Evolutionary conservation across 73 alveolate species (phyloP).

Genomic region (Paramecium sonneborni): DNA sequence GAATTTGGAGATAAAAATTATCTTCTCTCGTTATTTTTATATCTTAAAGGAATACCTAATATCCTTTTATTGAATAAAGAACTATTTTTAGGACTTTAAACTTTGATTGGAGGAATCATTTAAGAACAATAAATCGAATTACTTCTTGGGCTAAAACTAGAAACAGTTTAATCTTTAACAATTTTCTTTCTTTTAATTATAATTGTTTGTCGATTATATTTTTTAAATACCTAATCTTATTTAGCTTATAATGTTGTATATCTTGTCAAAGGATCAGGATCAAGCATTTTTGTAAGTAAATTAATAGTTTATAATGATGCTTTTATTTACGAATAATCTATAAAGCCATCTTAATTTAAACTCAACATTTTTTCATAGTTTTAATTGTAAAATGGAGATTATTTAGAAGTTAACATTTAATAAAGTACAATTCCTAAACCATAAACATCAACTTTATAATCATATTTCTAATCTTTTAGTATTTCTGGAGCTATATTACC

Average conservation of each 20-base stretch:
- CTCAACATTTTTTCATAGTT: neutral
- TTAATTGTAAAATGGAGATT: conserved; percentile 69
- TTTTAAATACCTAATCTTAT: neutral
- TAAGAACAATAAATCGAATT: neutral
- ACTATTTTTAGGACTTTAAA: neutral
- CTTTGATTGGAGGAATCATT: neutral
- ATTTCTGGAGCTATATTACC: conserved; percentile 67
- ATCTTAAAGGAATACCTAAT: neutral
- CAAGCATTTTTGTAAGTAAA: neutral
- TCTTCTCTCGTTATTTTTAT: neutral
- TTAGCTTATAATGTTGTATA: neutral
- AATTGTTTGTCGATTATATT: neutral
- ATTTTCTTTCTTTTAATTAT: neutral
- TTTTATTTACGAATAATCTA: neutral
- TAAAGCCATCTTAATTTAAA: neutral
- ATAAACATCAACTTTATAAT: conserved; percentile 75
- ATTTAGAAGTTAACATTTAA: conserved; percentile 72
- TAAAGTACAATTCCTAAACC: conserved; percentile 78
- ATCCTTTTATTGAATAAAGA: neutral
- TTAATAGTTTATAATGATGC: neutral
- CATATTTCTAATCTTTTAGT: neutral
- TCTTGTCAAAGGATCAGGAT: neutral
- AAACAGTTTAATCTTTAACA: neutral
- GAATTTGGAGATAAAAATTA: neutral
- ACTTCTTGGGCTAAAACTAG: neutral